Evolutionary conservation across 2,329 filamentous ascomycete species (phyloP), one percentile per base, ranked within the genome.

Genomic region (Fusarium miscanthi): DNA sequence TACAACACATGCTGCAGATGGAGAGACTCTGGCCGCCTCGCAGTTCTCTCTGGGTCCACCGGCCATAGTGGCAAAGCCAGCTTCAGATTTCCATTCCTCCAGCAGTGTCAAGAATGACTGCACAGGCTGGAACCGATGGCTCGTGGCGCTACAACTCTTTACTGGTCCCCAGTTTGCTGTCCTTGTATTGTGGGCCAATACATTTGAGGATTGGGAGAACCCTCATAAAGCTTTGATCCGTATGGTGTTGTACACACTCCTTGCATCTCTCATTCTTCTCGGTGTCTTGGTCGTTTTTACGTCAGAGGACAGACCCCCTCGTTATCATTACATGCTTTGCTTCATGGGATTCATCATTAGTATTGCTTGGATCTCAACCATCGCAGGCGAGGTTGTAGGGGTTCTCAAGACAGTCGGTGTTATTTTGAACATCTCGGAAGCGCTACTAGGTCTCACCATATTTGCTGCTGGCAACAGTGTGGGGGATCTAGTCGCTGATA

Each of bases 381-480:
- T 99, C 75, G 95, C 96, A 4, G 94, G 94, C 40, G 95, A 99
- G 84, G 96, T 99, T 9, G 96, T 99, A 9, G 95, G 94, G 37
- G 93, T 98, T 10, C 87, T 99, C 72, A 98, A 99, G 83, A 93
- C 96, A 2, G 86, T 98, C 53, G 96, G 96, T 13, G 93, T 98
- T 35, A 94, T 99, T 56, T 85, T 97, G 62, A 92, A 93, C 78
- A 99, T 99, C 79, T 96, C 93, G 21, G 96, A 99, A 82, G 96
- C 96, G 8, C 94, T 99, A 70, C 88, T 99, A 16, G 96, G 96
- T 4, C 88, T 99, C 57, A 99, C 96, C 21, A 92, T 99, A 60
- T 99, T 99, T 80, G 96, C 96, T 5, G 94, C 98, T 38, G 96
- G 96, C 33, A 99, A 99, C 82, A 97, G 94, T 13, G 87, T 98